Base-by-base conservation (phyloP, 768 basidiomycete species). In the Hygrophoropsis aurantiaca region DNA sequence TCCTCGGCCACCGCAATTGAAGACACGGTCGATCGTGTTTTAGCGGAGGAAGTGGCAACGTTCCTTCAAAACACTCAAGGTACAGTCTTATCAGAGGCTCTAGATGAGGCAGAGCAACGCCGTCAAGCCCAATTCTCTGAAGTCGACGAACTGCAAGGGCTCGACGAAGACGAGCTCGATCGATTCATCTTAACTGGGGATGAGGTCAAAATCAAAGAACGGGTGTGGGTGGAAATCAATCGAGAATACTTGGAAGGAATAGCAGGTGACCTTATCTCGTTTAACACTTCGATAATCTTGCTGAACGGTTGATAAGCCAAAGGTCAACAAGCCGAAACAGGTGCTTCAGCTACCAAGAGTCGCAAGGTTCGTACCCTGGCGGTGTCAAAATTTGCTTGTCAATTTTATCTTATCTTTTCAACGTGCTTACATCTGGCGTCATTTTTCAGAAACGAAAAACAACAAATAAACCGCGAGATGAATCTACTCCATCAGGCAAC, bases 181-280 rank as follows among this genome's bases (percentile, higher is more conserved):
- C 73, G 72, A 20, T 87, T 97, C 60, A 70, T 91, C 46, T 67
- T 94, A 19, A 81, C 77, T 7, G 85, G 86, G 27, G 87, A 86
- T 19, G 93, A 95, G 65, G 85, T 90, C 3, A 82, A 74, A 61
- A 74, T 91, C 59, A 97, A 90, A 65, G 90, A 92, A 63, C 82
- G 90, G 10, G 81, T 97, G 1, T 97, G 94, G 94, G 91, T 94
- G 40, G 92, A 94, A 68, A 73, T 92, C 58, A 97, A 97, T 64
- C 79, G 79, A 55, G 94, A 97, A 25, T 97, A 95, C 64, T 69
- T 97, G 27, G 87, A 93, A 61, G 84, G 86, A 13, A 73, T 94
- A 26, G 93, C 92, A 43, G 88, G 91, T 89, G 55, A 63, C 71
- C 6, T 11, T 57, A 49, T 32, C 26, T 53, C 34, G 18, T 18